These are phyloP conservation scores for Hypoxylon trugodes DNA, from an alignment of 495 filamentous ascomycete genomes.

Conservation along the genomic window DNA sequence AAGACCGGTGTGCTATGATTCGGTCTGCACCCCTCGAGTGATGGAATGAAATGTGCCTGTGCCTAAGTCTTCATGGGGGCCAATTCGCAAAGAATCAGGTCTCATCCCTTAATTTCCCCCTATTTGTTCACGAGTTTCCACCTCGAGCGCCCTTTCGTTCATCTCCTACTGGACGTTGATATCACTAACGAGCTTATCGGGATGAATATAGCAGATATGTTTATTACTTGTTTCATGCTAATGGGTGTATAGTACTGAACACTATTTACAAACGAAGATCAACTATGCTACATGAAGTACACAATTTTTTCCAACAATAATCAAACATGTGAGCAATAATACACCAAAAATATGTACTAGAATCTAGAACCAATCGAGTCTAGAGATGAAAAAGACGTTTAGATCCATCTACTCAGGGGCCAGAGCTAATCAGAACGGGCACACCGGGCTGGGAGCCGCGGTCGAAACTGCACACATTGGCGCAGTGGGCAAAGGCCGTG, in stretches of 20 bases:
- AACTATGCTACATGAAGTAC: not conserved
- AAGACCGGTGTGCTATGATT: too few relatives aligned
- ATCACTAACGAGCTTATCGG: not conserved
- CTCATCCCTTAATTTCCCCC: too few relatives aligned
- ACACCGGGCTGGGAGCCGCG: conserved; percentile 3
- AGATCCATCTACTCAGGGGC: conserved; percentile 1
- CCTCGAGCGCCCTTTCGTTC: too few relatives aligned
- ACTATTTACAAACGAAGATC: conserved; percentile 11
- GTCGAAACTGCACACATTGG: conserved; percentile 40
- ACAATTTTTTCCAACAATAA: too few relatives aligned
- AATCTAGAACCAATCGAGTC: too few relatives aligned
- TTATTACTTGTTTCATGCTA: not conserved
- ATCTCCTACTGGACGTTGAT: not conserved
- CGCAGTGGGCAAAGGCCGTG: conserved; percentile 22
- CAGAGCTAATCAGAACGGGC: conserved; percentile 10
- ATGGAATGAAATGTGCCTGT: too few relatives aligned
- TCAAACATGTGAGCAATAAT: too few relatives aligned
- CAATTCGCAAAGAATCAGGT: too few relatives aligned
- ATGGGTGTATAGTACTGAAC: not conserved
- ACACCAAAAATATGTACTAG: too few relatives aligned
- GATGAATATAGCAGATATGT: not conserved
- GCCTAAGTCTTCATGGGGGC: too few relatives aligned
- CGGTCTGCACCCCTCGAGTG: too few relatives aligned
- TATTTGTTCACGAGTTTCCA: not conserved
- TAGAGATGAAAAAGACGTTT: too few relatives aligned